Evolutionary conservation across 305 asterid genomes (phyloP), one percentile per base, ranked within the genome.

Genomic region (Solanum aculeatissimum): DNA sequence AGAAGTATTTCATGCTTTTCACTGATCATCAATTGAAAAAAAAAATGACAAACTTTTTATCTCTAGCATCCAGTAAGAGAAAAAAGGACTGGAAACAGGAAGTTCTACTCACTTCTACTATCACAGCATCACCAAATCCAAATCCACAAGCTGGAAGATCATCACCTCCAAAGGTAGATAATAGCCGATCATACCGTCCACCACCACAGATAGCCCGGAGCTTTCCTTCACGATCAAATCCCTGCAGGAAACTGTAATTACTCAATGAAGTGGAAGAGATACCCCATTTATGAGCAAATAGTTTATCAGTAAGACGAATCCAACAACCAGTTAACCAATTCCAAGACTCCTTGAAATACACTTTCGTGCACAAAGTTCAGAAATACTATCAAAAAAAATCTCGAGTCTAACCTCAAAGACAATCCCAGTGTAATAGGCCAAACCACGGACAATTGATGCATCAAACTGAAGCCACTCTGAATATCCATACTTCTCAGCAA

Each of bases 381-480:
- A 51, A 51, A 75, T 29, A 51, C 38, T 9, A 77, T 27, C 29
- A 29, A 18, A 9, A 9, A 27, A 4, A 16, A 77, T 77, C 63
- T 45, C 45, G 16, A 60, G 65, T 68, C 82, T 81, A 85, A 95
- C 99, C 98, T 96, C 99, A 88, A 96, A 96, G 54, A 96, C 98
- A 16, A 95, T 92, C 87, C 99, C 98, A 16, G 98, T 97, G 87
- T 95, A 97, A 89, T 97, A 97, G 80, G 98, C 97, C 89, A 97
- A 86, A 70, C 98, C 99, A 71, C 98, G 98, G 35, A 97, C 98
- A 88, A 95, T 83, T 43, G 99, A 95, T 77, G 99, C 98, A 92
- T 97, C 99, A 92, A 97, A 95, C 84, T 95, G 98, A 91, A 97
- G 94, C 99, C 99, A 97, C 60, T 95, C 98, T 45, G 96, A 92